A percentile compares a stretch with the other conserved stretches of the same genome.
phyloP scores from a whole-genome alignment of 352 stramenopile species.

The Globisporangium radiosum region DNA sequence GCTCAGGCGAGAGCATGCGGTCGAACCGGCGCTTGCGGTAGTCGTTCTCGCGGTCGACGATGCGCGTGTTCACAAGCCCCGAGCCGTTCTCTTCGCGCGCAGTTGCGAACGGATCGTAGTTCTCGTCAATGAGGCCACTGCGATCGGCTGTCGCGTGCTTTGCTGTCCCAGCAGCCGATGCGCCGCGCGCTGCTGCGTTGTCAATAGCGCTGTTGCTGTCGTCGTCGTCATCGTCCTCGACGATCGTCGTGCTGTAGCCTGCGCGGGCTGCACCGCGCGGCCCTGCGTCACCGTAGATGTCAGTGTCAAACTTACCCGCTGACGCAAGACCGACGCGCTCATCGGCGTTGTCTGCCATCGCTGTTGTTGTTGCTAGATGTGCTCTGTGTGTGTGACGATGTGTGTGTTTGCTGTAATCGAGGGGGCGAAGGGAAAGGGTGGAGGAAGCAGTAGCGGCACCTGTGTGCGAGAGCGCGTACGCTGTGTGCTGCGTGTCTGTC shows the following conservation, averaged over 20 bases:
- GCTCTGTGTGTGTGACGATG: background rate
- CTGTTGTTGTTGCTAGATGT: background rate
- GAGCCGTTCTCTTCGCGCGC: slow-evolving; percentile 80
- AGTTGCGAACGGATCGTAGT: slow-evolving; percentile 84
- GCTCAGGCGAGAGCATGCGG: slow-evolving; percentile 83
- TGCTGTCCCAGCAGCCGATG: too few relatives aligned
- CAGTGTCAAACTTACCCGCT: slow-evolving; percentile 63
- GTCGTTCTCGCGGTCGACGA: slow-evolving; percentile 91
- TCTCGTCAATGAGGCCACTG: slow-evolving; percentile 74
- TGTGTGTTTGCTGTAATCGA: background rate
- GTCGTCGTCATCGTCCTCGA: slow-evolving; percentile 12
- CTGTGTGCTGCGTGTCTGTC: too few relatives aligned
- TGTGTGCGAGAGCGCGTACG: too few relatives aligned
- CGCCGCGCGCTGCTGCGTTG: too few relatives aligned
- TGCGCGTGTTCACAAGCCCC: slow-evolving; percentile 92
- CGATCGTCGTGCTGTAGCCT: slow-evolving; percentile 47
- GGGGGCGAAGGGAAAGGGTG: too few relatives aligned
- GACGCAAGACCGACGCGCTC: slow-evolving; percentile 42
- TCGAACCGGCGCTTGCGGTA: slow-evolving; percentile 88
- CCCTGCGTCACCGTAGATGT: slow-evolving; percentile 57
- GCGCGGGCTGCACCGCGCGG: slow-evolving; percentile 21
- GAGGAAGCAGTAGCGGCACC: too few relatives aligned
- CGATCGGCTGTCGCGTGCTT: slow-evolving; percentile 8
- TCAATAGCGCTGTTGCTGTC: slow-evolving; percentile 13
- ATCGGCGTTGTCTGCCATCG: slow-evolving; percentile 6